Evolutionary conservation across 2,329 filamentous ascomycete species (phyloP).

Genomic region (Ascochyta rabiei): DNA sequence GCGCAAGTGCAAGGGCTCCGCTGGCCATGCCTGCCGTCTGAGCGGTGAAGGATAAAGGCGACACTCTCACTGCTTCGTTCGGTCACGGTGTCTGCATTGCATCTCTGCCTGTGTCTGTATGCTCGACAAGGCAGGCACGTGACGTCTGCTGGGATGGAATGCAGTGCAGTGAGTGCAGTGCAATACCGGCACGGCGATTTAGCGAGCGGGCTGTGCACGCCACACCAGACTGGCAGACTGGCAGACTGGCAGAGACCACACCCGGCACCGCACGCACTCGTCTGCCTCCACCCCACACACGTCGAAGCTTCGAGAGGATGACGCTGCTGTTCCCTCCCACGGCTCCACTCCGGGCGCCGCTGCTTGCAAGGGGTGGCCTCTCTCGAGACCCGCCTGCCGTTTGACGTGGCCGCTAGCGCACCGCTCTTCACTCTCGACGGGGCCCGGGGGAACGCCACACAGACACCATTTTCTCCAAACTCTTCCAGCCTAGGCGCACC

Average conservation of each 20-base stretch:
- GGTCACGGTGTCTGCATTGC: too few species aligned
- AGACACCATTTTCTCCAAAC: conserved; percentile 16
- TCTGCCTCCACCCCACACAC: neutral
- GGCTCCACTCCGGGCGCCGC: conserved; percentile 10
- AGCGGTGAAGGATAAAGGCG: conserved; percentile 9
- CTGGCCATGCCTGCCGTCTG: conserved; percentile 6
- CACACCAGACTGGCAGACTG: too few species aligned
- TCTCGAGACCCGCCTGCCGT: conserved; percentile 31
- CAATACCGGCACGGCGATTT: too few species aligned
- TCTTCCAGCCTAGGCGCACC: conserved; percentile 29
- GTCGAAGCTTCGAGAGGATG: conserved; percentile 15
- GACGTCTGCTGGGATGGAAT: conserved; percentile 4
- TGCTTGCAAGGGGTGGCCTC: too few species aligned
- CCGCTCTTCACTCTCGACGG: conserved; percentile 21
- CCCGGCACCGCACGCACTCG: conserved; percentile 13
- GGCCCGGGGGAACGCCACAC: conserved; percentile 28
- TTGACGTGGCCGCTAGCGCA: conserved; percentile 39
- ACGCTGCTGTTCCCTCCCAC: conserved; percentile 4
- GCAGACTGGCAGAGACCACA: too few species aligned
- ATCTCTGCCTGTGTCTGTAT: neutral
- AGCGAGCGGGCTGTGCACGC: conserved; percentile 20
- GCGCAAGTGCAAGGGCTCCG: conserved; percentile 5
- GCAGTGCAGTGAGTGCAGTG: too few species aligned
- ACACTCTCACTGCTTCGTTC: too few species aligned
- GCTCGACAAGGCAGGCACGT: neutral